Percentiles rank a stretch among this genome's conserved stretches.
phyloP scores from a whole-genome alignment of 2,329 filamentous ascomycete species.

The Lachnellula arida region DNA sequence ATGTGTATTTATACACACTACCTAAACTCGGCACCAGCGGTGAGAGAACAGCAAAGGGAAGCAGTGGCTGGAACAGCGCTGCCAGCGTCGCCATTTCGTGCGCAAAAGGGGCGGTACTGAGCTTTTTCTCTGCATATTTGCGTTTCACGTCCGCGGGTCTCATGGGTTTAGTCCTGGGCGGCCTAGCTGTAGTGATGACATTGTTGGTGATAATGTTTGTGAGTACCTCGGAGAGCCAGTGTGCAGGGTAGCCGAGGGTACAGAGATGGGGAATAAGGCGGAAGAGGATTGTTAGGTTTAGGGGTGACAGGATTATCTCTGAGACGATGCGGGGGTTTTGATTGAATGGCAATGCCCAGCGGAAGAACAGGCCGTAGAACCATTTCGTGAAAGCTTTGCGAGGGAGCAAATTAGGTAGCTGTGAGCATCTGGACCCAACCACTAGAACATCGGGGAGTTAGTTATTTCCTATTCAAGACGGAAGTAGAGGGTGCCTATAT shows the following conservation, averaged over 20 bases:
- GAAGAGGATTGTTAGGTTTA: constrained; percentile 9
- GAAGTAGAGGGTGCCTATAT: no score
- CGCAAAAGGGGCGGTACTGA: constrained; percentile 11
- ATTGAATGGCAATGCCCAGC: constrained; percentile 6
- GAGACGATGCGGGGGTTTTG: background rate
- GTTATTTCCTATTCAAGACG: no score
- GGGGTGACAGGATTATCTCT: constrained; percentile 1
- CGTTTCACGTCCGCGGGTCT: background rate
- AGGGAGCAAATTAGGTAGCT: constrained; percentile 2
- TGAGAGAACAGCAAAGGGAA: constrained; percentile 3
- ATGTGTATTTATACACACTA: background rate
- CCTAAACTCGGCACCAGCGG: background rate
- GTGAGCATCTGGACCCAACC: background rate
- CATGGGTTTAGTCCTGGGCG: constrained; percentile 2
- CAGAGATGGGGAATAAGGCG: constrained; percentile 9
- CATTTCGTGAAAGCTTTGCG: constrained; percentile 9
- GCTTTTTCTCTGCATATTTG: background rate
- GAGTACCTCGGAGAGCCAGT: constrained; percentile 16
- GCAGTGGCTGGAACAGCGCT: constrained; percentile 10
- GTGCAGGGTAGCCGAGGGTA: constrained; percentile 14
- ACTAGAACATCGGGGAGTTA: background rate
- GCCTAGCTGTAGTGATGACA: constrained; percentile 7
- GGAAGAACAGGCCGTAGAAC: constrained; percentile 14
- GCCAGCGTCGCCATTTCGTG: constrained; percentile 8
- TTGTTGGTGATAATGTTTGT: constrained; percentile 11